These are phyloP conservation scores for Penicillium coprophilum DNA, from an alignment of 495 filamentous ascomycete species.

Conservation along the genomic window DNA sequence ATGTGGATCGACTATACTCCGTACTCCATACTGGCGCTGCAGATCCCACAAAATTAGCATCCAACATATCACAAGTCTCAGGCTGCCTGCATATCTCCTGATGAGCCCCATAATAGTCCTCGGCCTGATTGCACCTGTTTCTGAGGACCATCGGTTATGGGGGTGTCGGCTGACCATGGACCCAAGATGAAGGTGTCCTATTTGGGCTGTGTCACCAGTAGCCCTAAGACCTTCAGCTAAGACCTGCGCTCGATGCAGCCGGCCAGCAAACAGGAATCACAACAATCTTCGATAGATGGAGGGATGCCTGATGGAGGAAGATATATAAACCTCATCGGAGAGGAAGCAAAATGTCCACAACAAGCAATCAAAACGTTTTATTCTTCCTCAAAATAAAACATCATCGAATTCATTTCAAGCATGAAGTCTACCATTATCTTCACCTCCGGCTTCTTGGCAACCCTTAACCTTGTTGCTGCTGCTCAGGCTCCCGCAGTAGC, in stretches of 20 bases:
- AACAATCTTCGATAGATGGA: slow-evolving; percentile 2
- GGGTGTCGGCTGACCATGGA: slow-evolving; percentile 4
- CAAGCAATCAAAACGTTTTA: not conserved
- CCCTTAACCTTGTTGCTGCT: slow-evolving; percentile 19
- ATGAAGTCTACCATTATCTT: slow-evolving; percentile 28
- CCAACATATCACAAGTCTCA: slow-evolving; percentile 4
- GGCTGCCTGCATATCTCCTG: not conserved
- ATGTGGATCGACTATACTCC: slow-evolving; percentile 6
- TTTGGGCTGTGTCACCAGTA: slow-evolving; percentile 5
- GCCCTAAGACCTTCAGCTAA: slow-evolving; percentile 31
- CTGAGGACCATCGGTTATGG: not conserved
- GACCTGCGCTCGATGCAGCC: slow-evolving; percentile 21
- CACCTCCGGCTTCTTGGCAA: slow-evolving; percentile 22
- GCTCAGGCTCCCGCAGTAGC: slow-evolving; percentile 12
- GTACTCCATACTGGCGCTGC: not conserved
- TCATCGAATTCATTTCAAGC: not conserved
- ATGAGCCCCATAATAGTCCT: slow-evolving; percentile 5
- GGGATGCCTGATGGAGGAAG: not conserved
- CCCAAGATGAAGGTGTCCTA: not conserved
- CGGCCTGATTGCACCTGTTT: slow-evolving; percentile 14
- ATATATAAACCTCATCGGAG: slow-evolving; percentile 21
- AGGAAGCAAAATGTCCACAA: not conserved
- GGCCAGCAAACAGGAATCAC: slow-evolving; percentile 12
- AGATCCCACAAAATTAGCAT: slow-evolving; percentile 1
- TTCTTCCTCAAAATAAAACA: not conserved